phyloP scores from a whole-genome alignment of 768 basidiomycete species.

The Russula lepida region DNA sequence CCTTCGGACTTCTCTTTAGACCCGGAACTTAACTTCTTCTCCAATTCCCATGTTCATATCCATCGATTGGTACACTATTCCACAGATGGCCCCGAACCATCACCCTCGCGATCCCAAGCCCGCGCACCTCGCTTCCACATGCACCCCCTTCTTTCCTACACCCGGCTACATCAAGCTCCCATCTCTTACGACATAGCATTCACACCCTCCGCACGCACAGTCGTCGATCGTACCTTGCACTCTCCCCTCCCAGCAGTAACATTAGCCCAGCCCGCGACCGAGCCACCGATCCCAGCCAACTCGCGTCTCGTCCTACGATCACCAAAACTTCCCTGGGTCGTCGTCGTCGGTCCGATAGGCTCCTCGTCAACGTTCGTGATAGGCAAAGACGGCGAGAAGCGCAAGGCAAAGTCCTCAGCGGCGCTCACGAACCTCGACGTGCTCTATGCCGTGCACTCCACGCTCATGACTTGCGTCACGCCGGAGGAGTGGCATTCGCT shows the following conservation, averaged over 20 bases:
- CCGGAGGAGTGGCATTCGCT: constrained; percentile 58
- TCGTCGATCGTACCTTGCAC: constrained; percentile 48
- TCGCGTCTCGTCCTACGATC: constrained; percentile 44
- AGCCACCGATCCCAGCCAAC: constrained; percentile 43
- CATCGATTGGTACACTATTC: too few species aligned
- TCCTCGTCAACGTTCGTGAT: constrained; percentile 22
- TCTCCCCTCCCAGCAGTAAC: constrained; percentile 47
- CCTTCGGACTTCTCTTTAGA: neutral
- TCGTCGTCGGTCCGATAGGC: constrained; percentile 38
- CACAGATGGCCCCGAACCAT: constrained; percentile 12
- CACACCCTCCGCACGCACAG: constrained; percentile 48
- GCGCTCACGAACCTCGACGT: constrained; percentile 56
- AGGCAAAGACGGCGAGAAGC: constrained; percentile 14
- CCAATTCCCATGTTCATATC: too few species aligned
- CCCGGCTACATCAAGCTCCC: constrained; percentile 48
- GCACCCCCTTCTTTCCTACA: constrained; percentile 55
- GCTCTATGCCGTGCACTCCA: constrained; percentile 48
- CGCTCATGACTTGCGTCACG: constrained; percentile 48
- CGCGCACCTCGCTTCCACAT: constrained; percentile 39
- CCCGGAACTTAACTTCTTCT: neutral
- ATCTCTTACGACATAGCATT: constrained; percentile 53
- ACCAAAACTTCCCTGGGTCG: constrained; percentile 54
- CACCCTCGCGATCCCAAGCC: constrained; percentile 26
- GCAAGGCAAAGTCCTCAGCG: constrained; percentile 11
- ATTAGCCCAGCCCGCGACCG: constrained; percentile 55